A percentile compares a stretch with the other conserved stretches of the same genome.
These are phyloP conservation scores for Candida jianshihensis DNA, from an alignment of 805 yeast species.

Conservation along the genomic window DNA sequence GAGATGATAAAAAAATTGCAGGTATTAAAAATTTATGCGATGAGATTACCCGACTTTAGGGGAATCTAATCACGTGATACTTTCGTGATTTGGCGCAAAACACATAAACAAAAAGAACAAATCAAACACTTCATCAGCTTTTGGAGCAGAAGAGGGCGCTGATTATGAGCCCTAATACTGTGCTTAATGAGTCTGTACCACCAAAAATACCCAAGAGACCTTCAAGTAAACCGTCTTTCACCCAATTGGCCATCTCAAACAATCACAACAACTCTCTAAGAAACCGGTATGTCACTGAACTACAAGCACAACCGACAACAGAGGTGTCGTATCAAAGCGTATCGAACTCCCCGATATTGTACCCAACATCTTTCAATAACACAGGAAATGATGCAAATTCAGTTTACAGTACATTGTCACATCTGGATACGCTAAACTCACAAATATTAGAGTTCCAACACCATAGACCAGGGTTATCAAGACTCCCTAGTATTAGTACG, in stretches of 20 bases:
- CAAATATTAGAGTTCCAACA: conserved; percentile 1
- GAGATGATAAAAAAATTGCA: neutral
- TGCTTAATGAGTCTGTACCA: neutral
- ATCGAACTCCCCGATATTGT: conserved; percentile 1
- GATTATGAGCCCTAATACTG: conserved; percentile 1
- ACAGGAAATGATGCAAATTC: neutral
- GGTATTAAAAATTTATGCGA: conserved; percentile 3
- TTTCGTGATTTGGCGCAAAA: neutral
- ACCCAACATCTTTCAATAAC: neutral
- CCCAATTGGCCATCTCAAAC: neutral
- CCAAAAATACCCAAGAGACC: conserved; percentile 15
- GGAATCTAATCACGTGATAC: neutral
- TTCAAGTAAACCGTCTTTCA: conserved; percentile 14
- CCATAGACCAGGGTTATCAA: neutral
- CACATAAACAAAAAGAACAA: too few species aligned
- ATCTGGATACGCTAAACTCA: neutral
- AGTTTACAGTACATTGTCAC: conserved; percentile 1
- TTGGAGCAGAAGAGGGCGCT: neutral
- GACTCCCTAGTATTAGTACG: conserved; percentile 1
- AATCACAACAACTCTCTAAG: conserved; percentile 6
- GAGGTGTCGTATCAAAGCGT: conserved; percentile 22
- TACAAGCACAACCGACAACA: conserved; percentile 28
- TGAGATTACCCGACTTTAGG: conserved; percentile 16
- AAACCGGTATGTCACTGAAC: conserved; percentile 9
- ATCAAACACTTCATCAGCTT: neutral